Evolutionary conservation across 1,284 basidiomycete genomes (phyloP).

Genomic region (Trichosporon ovoides): DNA sequence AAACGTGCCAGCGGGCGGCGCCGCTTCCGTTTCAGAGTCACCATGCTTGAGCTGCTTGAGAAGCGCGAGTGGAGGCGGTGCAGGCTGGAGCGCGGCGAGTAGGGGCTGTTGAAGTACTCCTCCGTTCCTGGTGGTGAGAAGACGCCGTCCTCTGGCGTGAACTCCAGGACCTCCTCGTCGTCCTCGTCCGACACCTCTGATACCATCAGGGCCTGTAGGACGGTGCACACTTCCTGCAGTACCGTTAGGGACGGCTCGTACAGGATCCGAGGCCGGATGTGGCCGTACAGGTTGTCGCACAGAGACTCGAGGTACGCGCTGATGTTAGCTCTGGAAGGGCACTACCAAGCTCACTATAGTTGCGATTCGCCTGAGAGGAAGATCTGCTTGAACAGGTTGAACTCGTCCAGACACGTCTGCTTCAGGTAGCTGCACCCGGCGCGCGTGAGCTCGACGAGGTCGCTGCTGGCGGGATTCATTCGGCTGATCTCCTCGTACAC

Average conservation of each 20-base stretch:
- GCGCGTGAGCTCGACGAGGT: slow-evolving; percentile 79
- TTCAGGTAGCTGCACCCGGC: slow-evolving; percentile 85
- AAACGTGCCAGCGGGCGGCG: slow-evolving; percentile 53
- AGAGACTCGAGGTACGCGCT: slow-evolving; percentile 81
- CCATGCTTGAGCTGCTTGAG: slow-evolving; percentile 6
- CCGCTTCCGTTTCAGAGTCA: background rate
- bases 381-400: slow-evolving; percentile 72
- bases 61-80: slow-evolving; percentile 10
- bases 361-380: slow-evolving; percentile 77
- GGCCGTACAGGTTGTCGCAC: slow-evolving; percentile 88
- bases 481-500: slow-evolving; percentile 74
- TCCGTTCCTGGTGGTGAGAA: slow-evolving; percentile 14
- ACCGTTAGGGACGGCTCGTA: slow-evolving; percentile 80
- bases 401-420: slow-evolving; percentile 81
- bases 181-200: slow-evolving; percentile 55
- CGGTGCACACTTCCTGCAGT: slow-evolving; percentile 87
- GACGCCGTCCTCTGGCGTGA: slow-evolving; percentile 25
- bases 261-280: slow-evolving; percentile 83
- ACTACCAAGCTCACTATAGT: slow-evolving; percentile 62
- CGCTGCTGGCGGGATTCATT: slow-evolving; percentile 67
- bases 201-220: slow-evolving; percentile 87
- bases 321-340: slow-evolving; percentile 11
- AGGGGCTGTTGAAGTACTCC: slow-evolving; percentile 42
- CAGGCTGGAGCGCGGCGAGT: slow-evolving; percentile 11
- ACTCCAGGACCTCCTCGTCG: slow-evolving; percentile 25